These are phyloP conservation scores for Cymbidium sinense DNA, from an alignment of 106 monocot genomes.

Conservation along the genomic window DNA sequence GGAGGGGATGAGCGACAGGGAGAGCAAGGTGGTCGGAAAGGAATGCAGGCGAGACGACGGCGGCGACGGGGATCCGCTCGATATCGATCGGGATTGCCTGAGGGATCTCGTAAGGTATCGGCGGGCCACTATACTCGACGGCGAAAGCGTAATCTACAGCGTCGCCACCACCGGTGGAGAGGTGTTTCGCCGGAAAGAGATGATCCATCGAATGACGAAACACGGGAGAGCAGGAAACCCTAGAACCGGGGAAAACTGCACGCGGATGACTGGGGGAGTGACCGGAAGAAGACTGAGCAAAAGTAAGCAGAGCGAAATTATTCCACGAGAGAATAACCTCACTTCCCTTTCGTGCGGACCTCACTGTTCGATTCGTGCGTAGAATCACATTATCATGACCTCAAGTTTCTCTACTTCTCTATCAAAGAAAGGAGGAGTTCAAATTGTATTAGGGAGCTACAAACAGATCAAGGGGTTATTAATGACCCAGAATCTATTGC, in stretches of 20 bases:
- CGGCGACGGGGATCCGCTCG: slow-evolving; percentile 73
- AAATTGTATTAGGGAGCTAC: too few relatives aligned
- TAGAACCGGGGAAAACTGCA: background rate
- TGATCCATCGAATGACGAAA: background rate
- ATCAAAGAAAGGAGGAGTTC: too few relatives aligned
- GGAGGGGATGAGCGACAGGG: slow-evolving; percentile 49
- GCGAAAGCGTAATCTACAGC: slow-evolving; percentile 72
- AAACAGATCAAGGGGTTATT: too few relatives aligned
- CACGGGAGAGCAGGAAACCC: background rate
- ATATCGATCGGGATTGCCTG: slow-evolving; percentile 78
- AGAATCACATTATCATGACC: too few relatives aligned
- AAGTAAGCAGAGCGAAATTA: background rate
- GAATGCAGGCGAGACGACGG: slow-evolving; percentile 29
- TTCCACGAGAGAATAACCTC: too few relatives aligned
- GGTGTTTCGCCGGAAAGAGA: background rate
- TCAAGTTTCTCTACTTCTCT: too few relatives aligned
- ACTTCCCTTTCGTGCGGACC: too few relatives aligned
- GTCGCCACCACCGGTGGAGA: background rate
- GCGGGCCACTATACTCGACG: slow-evolving; percentile 77
- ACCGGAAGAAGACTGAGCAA: background rate
- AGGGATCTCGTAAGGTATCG: slow-evolving; percentile 66
- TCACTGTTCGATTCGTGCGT: too few relatives aligned
- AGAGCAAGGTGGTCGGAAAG: slow-evolving; percentile 15
- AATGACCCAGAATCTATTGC: too few relatives aligned
- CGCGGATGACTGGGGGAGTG: background rate